phyloP scores from a whole-genome alignment of 495 filamentous ascomycete genomes.

The Hypoxylon lienhwacheense region DNA sequence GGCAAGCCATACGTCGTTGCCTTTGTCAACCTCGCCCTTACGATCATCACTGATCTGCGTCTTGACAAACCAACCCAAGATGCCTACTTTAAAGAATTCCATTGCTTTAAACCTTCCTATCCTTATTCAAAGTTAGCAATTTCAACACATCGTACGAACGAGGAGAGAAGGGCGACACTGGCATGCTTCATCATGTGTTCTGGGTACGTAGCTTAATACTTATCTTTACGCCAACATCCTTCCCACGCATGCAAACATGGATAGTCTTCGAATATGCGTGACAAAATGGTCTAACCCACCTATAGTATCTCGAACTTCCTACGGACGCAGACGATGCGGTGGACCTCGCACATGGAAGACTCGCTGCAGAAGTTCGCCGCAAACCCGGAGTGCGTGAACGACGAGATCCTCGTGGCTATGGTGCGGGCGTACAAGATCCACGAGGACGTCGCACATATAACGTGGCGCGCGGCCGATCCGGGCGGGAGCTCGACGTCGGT shows the following conservation, averaged over 20 bases:
- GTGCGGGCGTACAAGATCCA: slow-evolving; percentile 42
- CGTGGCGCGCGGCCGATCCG: slow-evolving; percentile 19
- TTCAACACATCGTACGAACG: slow-evolving; percentile 29
- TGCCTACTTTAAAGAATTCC: slow-evolving; percentile 14
- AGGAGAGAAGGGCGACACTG: slow-evolving; percentile 37
- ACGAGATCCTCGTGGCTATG: slow-evolving; percentile 34
- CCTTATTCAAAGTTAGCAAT: slow-evolving; percentile 16
- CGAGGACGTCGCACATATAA: slow-evolving; percentile 28
- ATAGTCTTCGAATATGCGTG: too few relatives aligned
- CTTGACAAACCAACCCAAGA: slow-evolving; percentile 52
- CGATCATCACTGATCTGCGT: slow-evolving; percentile 57
- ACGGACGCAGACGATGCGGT: slow-evolving; percentile 36
- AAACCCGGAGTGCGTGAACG: slow-evolving; percentile 26
- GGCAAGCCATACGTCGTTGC: slow-evolving; percentile 47
- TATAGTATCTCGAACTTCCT: slow-evolving; percentile 41
- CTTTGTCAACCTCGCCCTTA: slow-evolving; percentile 53
- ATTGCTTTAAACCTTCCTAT: slow-evolving; percentile 34
- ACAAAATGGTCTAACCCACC: too few relatives aligned
- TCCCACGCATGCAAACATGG: too few relatives aligned
- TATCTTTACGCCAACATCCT: too few relatives aligned
- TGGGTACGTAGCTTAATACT: slow-evolving; percentile 29
- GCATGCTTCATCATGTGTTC: slow-evolving; percentile 33
- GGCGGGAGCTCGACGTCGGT: background rate
- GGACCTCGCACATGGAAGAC: slow-evolving; percentile 40
- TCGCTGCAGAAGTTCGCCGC: slow-evolving; percentile 31